Evolutionary conservation across 1,284 basidiomycete genomes (phyloP).

Genomic region (Gastroboletus turbinatus): DNA sequence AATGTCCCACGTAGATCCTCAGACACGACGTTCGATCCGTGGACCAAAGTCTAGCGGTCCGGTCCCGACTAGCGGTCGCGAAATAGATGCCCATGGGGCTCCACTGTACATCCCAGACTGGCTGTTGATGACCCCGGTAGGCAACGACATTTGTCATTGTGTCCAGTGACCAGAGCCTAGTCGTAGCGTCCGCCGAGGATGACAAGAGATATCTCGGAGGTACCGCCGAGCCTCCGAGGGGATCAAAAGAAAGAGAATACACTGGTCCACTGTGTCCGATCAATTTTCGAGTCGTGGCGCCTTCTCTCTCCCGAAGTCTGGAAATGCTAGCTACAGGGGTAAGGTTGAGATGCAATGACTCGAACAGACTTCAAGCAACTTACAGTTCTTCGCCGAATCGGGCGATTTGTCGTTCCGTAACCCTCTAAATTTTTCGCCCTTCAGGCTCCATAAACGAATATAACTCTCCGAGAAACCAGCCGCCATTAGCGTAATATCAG

Average conservation of each 20-base stretch:
- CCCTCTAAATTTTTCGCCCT: slow-evolving; percentile 85
- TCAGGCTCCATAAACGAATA: slow-evolving; percentile 92
- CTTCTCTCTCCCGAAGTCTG: slow-evolving; percentile 76
- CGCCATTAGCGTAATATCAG: slow-evolving; percentile 92
- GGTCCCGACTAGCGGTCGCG: slow-evolving; percentile 91
- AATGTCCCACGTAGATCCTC: slow-evolving; percentile 93
- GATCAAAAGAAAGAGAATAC: slow-evolving; percentile 93
- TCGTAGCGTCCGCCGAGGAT: slow-evolving; percentile 90
- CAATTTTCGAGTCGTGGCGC: slow-evolving; percentile 84
- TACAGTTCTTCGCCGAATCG: slow-evolving; percentile 69
- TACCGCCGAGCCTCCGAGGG: slow-evolving; percentile 80
- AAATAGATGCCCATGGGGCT: slow-evolving; percentile 98
- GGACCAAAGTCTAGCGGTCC: slow-evolving; percentile 95
- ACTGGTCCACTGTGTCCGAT: slow-evolving; percentile 97
- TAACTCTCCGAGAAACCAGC: slow-evolving; percentile 97
- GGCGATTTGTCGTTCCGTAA: slow-evolving; percentile 75
- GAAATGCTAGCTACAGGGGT: slow-evolving; percentile 50
- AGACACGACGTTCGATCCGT: slow-evolving; percentile 88
- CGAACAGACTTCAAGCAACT: slow-evolving; percentile 24
- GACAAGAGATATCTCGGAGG: slow-evolving; percentile 90
- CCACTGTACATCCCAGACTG: slow-evolving; percentile 99
- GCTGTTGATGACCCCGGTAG: slow-evolving; percentile 95
- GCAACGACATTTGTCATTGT: slow-evolving; percentile 92
- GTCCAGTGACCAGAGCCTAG: slow-evolving; percentile 94
- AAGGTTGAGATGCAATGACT: neutral